phyloP scores from a whole-genome alignment of 129 eudicot species.

The Logfia minima region DNA sequence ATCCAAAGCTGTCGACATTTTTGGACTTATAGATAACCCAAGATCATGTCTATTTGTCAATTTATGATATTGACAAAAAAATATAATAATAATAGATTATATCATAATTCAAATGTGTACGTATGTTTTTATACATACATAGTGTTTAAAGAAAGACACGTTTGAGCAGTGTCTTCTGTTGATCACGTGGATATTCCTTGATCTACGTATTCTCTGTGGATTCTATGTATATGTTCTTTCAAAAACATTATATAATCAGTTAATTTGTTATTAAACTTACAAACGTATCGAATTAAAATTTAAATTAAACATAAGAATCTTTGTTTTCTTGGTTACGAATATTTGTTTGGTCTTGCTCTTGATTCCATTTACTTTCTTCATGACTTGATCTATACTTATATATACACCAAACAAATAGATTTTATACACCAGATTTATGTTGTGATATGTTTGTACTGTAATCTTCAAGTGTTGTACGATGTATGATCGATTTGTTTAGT shows the following conservation, averaged over 20 bases:
- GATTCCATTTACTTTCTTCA: too few relatives aligned
- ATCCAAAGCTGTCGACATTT: conserved; percentile 36
- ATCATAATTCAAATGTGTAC: background rate
- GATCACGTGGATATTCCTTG: conserved; percentile 35
- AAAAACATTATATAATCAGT: too few relatives aligned
- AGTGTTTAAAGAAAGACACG: conserved; percentile 28
- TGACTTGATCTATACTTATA: too few relatives aligned
- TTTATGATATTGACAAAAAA: background rate
- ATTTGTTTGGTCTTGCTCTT: too few relatives aligned
- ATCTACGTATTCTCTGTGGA: conserved; percentile 28
- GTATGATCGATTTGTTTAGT: too few relatives aligned
- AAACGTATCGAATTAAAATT: background rate
- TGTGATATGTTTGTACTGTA: too few relatives aligned
- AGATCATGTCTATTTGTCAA: conserved; percentile 27
- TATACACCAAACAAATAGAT: too few relatives aligned
- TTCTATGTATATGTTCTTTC: conserved; percentile 15
- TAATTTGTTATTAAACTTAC: too few relatives aligned
- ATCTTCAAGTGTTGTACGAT: too few relatives aligned
- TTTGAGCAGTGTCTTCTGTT: conserved; percentile 12
- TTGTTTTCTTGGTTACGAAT: too few relatives aligned
- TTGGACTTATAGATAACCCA: conserved; percentile 34
- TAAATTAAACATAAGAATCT: background rate
- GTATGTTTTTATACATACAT: background rate
- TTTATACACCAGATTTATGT: too few relatives aligned
- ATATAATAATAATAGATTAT: background rate